Evolutionary conservation across 495 filamentous ascomycete species (phyloP).

Genomic region (Sordaria brevicollis): DNA sequence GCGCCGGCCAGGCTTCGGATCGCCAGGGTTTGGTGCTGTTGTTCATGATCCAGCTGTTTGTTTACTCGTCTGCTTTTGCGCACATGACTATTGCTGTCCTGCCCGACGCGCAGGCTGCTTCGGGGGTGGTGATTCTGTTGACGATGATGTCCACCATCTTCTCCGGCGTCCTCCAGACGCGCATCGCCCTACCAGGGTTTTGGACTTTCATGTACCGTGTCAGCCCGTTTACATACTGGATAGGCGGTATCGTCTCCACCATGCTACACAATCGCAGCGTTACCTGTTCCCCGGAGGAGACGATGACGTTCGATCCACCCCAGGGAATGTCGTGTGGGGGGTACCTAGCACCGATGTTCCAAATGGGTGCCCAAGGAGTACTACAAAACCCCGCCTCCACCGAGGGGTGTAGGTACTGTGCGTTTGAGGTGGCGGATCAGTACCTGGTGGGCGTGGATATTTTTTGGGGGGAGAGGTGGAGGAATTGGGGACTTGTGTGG

Average conservation of each 20-base stretch:
- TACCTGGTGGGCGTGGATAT: constrained; percentile 37
- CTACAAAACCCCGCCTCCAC: constrained; percentile 37
- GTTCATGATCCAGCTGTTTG: constrained; percentile 43
- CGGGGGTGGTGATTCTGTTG: constrained; percentile 49
- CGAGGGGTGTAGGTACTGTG: constrained; percentile 35
- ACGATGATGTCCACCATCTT: constrained; percentile 55
- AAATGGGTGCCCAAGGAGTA: constrained; percentile 24
- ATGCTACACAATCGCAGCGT: constrained; percentile 40
- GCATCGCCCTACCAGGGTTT: constrained; percentile 46
- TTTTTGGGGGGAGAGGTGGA: constrained; percentile 37
- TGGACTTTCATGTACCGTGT: constrained; percentile 69
- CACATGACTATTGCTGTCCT: constrained; percentile 57
- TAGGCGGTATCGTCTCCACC: constrained; percentile 44
- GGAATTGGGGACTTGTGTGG: constrained; percentile 46
- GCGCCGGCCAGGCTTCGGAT: constrained; percentile 33
- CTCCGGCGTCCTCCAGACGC: constrained; percentile 31
- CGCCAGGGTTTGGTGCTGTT: constrained; percentile 52
- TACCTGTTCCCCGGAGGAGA: constrained; percentile 45
- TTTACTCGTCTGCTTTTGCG: constrained; percentile 53
- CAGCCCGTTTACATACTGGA: constrained; percentile 55
- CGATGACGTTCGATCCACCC: constrained; percentile 41
- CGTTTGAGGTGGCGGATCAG: constrained; percentile 36
- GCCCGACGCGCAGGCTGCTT: constrained; percentile 51
- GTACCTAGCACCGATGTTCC: constrained; percentile 13
- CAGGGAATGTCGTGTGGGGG: constrained; percentile 15